Percentiles rank a stretch among this genome's conserved stretches.
Evolutionary conservation across 176 grass and related monocot species (phyloP).

Genomic region (Panicum miliaceum): DNA sequence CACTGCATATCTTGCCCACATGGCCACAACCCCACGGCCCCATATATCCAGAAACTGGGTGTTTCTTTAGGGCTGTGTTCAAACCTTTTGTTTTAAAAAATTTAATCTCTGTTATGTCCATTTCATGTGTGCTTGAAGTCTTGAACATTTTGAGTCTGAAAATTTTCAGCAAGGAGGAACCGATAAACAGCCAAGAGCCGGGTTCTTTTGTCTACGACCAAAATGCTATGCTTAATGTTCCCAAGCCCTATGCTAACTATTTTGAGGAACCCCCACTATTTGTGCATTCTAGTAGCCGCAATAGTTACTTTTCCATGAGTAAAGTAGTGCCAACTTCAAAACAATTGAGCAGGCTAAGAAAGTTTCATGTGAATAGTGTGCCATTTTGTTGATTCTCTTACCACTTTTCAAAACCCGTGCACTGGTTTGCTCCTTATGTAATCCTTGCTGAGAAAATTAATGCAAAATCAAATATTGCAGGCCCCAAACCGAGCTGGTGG

Average conservation of each 20-base stretch:
- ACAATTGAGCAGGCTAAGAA: neutral
- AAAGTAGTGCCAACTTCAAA: neutral
- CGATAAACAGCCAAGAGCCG: neutral
- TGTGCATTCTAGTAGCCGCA: neutral
- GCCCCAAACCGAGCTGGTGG: conserved; percentile 92
- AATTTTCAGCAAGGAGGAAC: neutral
- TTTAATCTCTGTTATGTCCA: neutral
- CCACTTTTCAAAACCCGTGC: neutral
- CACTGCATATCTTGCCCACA: neutral
- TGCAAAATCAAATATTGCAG: conserved; percentile 41
- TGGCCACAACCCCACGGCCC: too few species aligned
- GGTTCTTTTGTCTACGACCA: neutral
- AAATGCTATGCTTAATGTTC: neutral
- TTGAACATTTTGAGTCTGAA: neutral
- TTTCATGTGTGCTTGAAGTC: neutral
- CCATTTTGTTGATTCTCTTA: neutral
- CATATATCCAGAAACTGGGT: too few species aligned
- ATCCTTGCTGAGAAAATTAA: neutral
- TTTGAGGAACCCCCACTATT: neutral
- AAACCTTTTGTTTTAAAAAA: too few species aligned
- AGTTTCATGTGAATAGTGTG: neutral
- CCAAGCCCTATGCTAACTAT: neutral
- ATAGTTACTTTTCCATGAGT: neutral
- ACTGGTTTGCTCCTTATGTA: neutral
- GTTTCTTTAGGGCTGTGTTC: too few species aligned